A percentile compares a stretch with the other conserved stretches of the same genome.
Conservation (phyloP, 306 rosid species). For the Lagenaria siceraria region DNA sequence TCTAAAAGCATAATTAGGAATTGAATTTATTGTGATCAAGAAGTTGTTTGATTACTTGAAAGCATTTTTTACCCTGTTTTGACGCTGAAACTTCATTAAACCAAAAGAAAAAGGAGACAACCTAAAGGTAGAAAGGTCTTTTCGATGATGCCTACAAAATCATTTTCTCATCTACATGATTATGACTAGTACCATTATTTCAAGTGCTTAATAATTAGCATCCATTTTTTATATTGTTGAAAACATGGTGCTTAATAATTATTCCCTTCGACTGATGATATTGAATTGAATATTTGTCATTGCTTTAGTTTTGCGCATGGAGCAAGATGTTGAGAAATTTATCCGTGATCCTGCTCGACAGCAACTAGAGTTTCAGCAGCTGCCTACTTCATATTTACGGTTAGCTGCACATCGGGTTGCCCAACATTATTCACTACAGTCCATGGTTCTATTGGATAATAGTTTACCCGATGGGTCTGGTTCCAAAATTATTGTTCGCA, state of each 20-base stretch:
- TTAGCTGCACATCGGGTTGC: conserved; percentile 98
- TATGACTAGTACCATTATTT: neutral
- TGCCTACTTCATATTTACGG: conserved; percentile 92
- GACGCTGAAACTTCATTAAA: neutral
- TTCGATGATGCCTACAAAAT: neutral
- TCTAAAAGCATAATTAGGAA: neutral
- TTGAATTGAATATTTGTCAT: neutral
- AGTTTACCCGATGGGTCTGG: conserved; percentile 83
- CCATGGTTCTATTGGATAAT: conserved; percentile 87
- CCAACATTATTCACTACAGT: conserved; percentile 83
- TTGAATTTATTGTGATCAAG: neutral
- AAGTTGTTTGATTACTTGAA: neutral
- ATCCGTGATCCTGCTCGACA: conserved; percentile 71
- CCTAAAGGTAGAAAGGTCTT: neutral
- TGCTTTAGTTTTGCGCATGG: conserved; percentile 81
- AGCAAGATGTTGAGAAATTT: conserved; percentile 89
- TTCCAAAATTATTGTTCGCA: conserved; percentile 82
- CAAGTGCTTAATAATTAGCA: neutral
- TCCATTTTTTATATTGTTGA: neutral
- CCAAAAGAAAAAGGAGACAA: neutral
- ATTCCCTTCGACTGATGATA: neutral
- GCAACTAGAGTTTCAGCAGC: conserved; percentile 84
- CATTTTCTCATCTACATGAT: neutral
- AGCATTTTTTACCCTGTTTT: neutral
- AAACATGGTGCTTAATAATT: neutral